phyloP scores from a whole-genome alignment of 441 rosid genomes.

The Bruguiera hainesii region DNA sequence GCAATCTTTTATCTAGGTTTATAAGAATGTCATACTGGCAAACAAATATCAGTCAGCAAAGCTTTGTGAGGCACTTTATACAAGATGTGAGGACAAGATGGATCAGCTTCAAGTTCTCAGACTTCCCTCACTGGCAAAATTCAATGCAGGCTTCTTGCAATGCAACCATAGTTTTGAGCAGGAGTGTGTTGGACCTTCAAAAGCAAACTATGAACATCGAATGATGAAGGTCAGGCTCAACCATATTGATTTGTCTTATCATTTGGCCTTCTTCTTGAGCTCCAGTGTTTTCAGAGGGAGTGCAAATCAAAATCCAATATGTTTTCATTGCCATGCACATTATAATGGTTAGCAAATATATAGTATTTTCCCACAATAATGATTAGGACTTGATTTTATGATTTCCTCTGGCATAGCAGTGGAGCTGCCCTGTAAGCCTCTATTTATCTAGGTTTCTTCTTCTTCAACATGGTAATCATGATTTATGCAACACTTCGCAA shows the following conservation, averaged over 20 bases:
- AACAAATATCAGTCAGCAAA: slow-evolving; percentile 84
- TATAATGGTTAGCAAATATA: too few relatives aligned
- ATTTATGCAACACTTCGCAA: too few relatives aligned
- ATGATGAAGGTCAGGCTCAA: slow-evolving; percentile 67
- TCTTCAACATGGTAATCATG: too few relatives aligned
- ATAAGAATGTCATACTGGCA: slow-evolving; percentile 59
- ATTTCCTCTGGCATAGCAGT: too few relatives aligned
- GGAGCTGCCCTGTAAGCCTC: too few relatives aligned
- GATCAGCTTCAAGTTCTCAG: slow-evolving; percentile 96
- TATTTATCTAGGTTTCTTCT: too few relatives aligned
- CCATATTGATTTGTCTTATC: slow-evolving; percentile 9
- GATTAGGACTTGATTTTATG: too few relatives aligned
- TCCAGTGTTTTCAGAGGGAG: background rate
- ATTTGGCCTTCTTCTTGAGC: background rate
- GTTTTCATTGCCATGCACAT: too few relatives aligned
- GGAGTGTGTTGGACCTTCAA: slow-evolving; percentile 92
- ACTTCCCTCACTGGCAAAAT: slow-evolving; percentile 99
- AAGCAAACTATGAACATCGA: slow-evolving; percentile 72
- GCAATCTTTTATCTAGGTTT: slow-evolving; percentile 47
- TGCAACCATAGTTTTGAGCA: slow-evolving; percentile 87
- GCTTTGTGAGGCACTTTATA: slow-evolving; percentile 78
- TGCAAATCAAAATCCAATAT: too few relatives aligned
- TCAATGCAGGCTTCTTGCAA: slow-evolving; percentile 84
- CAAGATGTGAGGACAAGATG: slow-evolving; percentile 91
- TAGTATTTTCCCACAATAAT: too few relatives aligned